Evolutionary conservation across 768 basidiomycete species (phyloP).

Genomic region (Kwoniella dendrophila): DNA sequence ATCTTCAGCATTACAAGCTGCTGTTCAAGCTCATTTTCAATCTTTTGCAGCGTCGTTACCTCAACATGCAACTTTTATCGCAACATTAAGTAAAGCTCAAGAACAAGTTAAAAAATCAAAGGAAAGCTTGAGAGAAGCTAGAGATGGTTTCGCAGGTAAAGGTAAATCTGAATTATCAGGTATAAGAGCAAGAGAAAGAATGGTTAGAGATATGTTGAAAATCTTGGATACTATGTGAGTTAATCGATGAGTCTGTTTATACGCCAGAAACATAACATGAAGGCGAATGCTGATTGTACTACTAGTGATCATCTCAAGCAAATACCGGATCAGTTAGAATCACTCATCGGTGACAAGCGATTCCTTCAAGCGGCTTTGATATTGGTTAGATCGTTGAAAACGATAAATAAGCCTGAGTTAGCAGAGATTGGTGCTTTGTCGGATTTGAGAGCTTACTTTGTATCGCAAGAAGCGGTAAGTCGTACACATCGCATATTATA

Average conservation of each 20-base stretch:
- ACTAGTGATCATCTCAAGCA: slow-evolving; percentile 82
- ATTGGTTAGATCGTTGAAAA: slow-evolving; percentile 82
- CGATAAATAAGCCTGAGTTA: slow-evolving; percentile 89
- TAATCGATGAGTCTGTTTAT: not conserved
- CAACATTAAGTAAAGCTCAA: slow-evolving; percentile 73
- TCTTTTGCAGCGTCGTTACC: slow-evolving; percentile 92
- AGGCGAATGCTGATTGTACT: slow-evolving; percentile 28
- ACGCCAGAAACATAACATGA: not conserved
- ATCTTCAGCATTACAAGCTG: slow-evolving; percentile 48
- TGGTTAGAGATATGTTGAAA: slow-evolving; percentile 91
- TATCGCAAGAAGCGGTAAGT: slow-evolving; percentile 80
- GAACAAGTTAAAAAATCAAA: slow-evolving; percentile 73
- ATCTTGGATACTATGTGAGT: slow-evolving; percentile 91
- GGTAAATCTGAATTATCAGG: slow-evolving; percentile 51
- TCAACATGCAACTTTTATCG: slow-evolving; percentile 78
- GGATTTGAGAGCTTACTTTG: slow-evolving; percentile 81
- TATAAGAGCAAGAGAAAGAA: slow-evolving; percentile 82
- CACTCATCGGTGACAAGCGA: slow-evolving; percentile 92
- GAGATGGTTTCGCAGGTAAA: slow-evolving; percentile 72
- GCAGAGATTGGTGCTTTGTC: slow-evolving; percentile 90
- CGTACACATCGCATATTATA: not conserved
- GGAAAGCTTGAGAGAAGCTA: slow-evolving; percentile 66
- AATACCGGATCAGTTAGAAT: slow-evolving; percentile 88
- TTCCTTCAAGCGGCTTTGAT: slow-evolving; percentile 84
- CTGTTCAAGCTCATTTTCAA: slow-evolving; percentile 77